phyloP scores from a whole-genome alignment of 2,329 filamentous ascomycete genomes.

The Fusarium pseudocircinatum region DNA sequence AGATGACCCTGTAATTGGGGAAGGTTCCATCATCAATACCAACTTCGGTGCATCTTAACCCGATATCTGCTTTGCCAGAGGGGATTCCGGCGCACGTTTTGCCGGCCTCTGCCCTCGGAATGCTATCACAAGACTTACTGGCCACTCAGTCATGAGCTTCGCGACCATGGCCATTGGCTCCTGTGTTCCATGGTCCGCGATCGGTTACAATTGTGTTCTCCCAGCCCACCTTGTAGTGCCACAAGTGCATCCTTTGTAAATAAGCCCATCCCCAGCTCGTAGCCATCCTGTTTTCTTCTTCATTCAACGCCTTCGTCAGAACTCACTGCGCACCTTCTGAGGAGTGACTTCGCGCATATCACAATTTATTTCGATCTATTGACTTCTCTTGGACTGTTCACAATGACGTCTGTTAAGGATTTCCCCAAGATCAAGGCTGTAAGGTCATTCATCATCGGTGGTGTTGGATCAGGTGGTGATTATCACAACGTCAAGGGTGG shows the following conservation, averaged over 20 bases:
- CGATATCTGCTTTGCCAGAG: slow-evolving; percentile 25
- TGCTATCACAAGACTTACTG: slow-evolving; percentile 27
- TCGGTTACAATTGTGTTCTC: slow-evolving; percentile 20
- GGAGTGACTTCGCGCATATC: not conserved
- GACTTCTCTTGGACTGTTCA: not conserved
- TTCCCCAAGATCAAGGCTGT: slow-evolving; percentile 83
- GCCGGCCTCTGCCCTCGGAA: slow-evolving; percentile 14
- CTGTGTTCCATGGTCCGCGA: slow-evolving; percentile 15
- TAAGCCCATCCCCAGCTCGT: slow-evolving; percentile 23
- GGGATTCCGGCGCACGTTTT: slow-evolving; percentile 27
- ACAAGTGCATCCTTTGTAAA: slow-evolving; percentile 31
- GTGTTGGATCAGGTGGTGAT: slow-evolving; percentile 68
- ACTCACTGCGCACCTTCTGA: not conserved
- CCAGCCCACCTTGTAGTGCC: slow-evolving; percentile 23
- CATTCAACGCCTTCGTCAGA: not conserved
- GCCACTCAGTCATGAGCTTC: slow-evolving; percentile 16
- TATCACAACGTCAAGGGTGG: slow-evolving; percentile 91
- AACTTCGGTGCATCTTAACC: slow-evolving; percentile 33
- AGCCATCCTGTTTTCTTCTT: not conserved
- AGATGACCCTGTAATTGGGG: slow-evolving; percentile 22
- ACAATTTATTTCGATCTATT: not conserved
- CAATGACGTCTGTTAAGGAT: slow-evolving; percentile 61
- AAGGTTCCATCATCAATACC: slow-evolving; percentile 28
- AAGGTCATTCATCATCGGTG: slow-evolving; percentile 73
- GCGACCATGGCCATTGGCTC: not conserved